These are phyloP conservation scores for Hypomyces rosellus DNA, from an alignment of 2,329 filamentous ascomycete species.

Conservation along the genomic window DNA sequence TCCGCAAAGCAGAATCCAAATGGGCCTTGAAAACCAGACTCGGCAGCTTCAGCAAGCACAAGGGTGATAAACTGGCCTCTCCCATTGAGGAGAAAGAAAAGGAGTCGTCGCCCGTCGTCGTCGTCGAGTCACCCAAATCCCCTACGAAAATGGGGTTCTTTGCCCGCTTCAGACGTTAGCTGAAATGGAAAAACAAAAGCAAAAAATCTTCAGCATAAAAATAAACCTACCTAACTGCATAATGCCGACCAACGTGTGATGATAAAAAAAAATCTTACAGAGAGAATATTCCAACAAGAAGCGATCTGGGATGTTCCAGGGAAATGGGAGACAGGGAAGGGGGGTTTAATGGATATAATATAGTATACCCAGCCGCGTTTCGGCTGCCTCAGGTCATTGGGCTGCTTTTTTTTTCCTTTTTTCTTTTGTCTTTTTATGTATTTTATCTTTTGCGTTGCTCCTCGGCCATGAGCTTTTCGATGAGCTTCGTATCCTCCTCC, in stretches of 20 bases:
- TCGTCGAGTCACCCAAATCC: constrained; percentile 23
- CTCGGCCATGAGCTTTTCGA: constrained; percentile 43
- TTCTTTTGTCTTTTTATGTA: background rate
- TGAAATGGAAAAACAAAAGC: background rate
- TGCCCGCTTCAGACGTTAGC: constrained; percentile 38
- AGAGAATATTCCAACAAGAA: background rate
- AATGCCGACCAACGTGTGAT: background rate
- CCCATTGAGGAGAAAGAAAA: constrained; percentile 14
- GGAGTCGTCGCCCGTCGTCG: background rate
- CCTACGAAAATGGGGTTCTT: constrained; percentile 33
- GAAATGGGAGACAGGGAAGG: background rate
- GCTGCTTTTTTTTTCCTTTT: background rate
- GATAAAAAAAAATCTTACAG: background rate
- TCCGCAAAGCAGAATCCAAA: constrained; percentile 42
- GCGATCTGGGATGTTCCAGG: background rate
- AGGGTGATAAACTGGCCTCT: constrained; percentile 17
- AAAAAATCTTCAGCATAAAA: background rate
- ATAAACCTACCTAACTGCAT: background rate
- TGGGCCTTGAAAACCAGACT: constrained; percentile 42
- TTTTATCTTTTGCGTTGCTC: constrained; percentile 29
- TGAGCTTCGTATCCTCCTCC: constrained; percentile 42
- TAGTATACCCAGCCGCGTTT: constrained; percentile 7
- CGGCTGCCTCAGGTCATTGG: background rate
- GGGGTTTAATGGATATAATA: background rate
- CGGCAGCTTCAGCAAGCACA: constrained; percentile 27